Evolutionary conservation across 23 red algal species (phyloP).

Genomic region (Pyropia haitanensis): DNA sequence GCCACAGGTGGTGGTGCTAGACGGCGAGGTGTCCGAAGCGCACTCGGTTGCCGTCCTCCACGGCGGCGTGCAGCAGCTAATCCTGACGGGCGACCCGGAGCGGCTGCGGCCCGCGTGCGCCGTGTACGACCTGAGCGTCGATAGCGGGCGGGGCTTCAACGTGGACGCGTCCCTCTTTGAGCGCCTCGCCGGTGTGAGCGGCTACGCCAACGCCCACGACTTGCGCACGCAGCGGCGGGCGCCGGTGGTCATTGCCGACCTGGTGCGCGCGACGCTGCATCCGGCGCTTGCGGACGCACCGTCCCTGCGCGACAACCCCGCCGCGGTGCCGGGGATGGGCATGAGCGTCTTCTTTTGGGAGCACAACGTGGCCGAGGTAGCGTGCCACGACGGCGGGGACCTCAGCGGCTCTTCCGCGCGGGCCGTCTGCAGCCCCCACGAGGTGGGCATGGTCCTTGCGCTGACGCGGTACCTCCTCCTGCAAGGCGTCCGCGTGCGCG

Average conservation of each 20-base stretch:
- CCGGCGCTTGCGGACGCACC: constrained; percentile 9
- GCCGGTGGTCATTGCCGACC: constrained; percentile 20
- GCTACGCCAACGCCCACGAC: not conserved
- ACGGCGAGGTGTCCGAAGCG: constrained; percentile 29
- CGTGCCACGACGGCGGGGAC: constrained; percentile 1
- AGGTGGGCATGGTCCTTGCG: constrained; percentile 13
- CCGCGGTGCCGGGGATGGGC: not conserved
- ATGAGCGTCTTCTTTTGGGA: not conserved
- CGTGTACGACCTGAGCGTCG: constrained; percentile 10
- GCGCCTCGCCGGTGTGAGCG: constrained; percentile 1
- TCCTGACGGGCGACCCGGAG: constrained; percentile 40
- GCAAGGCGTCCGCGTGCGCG: constrained; percentile 12
- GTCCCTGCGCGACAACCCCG: not conserved
- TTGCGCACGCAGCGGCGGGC: constrained; percentile 24
- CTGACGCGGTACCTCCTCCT: constrained; percentile 23
- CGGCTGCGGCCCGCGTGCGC: constrained; percentile 26
- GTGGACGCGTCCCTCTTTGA: constrained; percentile 64
- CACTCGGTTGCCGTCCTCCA: constrained; percentile 8
- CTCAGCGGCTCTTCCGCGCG: no score
- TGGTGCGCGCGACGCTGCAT: not conserved
- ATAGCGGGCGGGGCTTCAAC: not conserved
- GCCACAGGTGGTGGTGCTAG: constrained; percentile 28
- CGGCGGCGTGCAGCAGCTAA: constrained; percentile 16
- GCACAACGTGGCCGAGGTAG: constrained; percentile 1
- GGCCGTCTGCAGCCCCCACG: constrained; percentile 14